A percentile compares a stretch with the other conserved stretches of the same genome.
phyloP scores from a whole-genome alignment of 345 rosid genomes.

The Melastoma malabathricum region DNA sequence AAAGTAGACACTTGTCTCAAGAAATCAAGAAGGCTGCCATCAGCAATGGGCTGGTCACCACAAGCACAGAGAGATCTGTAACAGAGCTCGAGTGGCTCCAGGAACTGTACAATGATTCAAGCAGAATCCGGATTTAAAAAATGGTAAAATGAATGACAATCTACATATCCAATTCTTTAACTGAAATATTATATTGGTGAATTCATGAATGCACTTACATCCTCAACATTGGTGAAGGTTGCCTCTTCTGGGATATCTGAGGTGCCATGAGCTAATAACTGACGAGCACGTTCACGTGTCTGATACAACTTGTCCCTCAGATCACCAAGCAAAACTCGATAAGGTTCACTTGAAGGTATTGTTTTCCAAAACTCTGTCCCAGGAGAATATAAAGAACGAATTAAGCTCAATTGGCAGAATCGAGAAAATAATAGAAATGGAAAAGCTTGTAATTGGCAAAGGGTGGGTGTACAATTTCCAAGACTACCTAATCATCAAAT shows the following conservation, averaged over 20 bases:
- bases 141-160: not conserved
- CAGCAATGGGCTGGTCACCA: slow-evolving; percentile 92
- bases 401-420: not conserved
- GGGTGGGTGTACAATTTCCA: too few relatives aligned
- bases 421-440: not conserved
- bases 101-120: slow-evolving; percentile 37
- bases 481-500: too few relatives aligned
- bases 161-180: not conserved
- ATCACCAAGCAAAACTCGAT: slow-evolving; percentile 58
- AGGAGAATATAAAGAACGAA: not conserved
- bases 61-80: slow-evolving; percentile 82
- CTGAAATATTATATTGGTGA: not conserved
- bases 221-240: slow-evolving; percentile 35
- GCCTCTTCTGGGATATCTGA: slow-evolving; percentile 57
- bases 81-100: slow-evolving; percentile 97
- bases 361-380: slow-evolving; percentile 73
- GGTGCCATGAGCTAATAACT: slow-evolving; percentile 27
- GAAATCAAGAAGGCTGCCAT: slow-evolving; percentile 98
- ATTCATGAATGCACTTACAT: slow-evolving; percentile 16
- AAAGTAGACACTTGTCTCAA: slow-evolving; percentile 94
- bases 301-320: slow-evolving; percentile 52
- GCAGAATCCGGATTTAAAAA: slow-evolving; percentile 5
- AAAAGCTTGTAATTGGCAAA: not conserved
- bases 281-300: slow-evolving; percentile 57
- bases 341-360: slow-evolving; percentile 46